Conservation (phyloP, 208 protist genomes). For the Zelonia costaricensis region DNA sequence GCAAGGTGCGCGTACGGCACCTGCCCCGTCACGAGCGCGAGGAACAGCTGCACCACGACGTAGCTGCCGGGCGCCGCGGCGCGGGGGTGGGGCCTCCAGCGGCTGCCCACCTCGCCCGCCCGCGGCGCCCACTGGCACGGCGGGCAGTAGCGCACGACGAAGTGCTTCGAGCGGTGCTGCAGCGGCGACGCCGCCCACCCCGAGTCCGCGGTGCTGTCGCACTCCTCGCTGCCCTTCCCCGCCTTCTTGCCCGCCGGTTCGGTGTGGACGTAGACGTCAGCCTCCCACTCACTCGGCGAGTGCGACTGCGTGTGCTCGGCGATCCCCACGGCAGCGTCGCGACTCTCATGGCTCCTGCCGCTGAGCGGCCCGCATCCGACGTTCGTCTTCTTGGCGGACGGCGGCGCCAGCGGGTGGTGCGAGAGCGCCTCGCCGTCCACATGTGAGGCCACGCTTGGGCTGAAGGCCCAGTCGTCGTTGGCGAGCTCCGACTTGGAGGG, state of each 20-base stretch:
- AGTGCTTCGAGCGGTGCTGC: conserved; percentile 2
- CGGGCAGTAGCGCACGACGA: conserved; percentile 30
- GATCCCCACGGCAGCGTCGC: too few relatives aligned
- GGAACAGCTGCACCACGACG: conserved; percentile 54
- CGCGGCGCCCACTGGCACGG: conserved; percentile 29
- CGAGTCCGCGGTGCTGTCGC: background rate
- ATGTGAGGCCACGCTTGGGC: too few relatives aligned
- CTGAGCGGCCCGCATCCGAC: too few relatives aligned
- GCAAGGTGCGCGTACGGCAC: conserved; percentile 42
- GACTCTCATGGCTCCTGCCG: too few relatives aligned
- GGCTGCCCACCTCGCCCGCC: conserved; percentile 25
- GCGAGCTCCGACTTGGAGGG: too few relatives aligned
- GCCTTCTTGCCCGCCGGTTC: background rate
- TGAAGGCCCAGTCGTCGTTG: too few relatives aligned
- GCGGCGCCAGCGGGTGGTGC: too few relatives aligned
- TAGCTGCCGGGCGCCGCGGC: conserved; percentile 56
- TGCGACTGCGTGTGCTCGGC: background rate
- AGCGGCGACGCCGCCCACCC: background rate
- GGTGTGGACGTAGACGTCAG: background rate
- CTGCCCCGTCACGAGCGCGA: conserved; percentile 47
- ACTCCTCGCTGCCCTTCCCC: background rate
- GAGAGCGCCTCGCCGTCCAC: too few relatives aligned
- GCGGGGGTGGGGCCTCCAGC: conserved; percentile 66
- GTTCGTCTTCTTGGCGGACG: too few relatives aligned
- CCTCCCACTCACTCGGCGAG: background rate